phyloP scores from a whole-genome alignment of 768 basidiomycete genomes.

The Boletus reticulatus region DNA sequence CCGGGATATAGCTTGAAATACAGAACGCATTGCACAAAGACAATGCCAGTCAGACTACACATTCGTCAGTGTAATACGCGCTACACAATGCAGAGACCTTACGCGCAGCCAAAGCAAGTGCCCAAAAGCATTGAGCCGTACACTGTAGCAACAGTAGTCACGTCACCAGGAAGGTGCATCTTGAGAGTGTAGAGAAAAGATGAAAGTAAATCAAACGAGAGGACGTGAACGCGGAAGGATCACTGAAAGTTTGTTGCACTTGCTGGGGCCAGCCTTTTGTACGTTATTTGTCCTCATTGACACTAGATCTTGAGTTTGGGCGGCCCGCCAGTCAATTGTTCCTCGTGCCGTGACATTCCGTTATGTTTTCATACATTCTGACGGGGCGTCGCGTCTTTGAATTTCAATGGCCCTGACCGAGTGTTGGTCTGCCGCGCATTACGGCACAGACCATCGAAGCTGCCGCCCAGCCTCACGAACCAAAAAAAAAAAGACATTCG shows the following conservation, averaged over 20 bases:
- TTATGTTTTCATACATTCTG: conserved; percentile 10
- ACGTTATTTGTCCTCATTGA: conserved; percentile 35
- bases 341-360: conserved; percentile 16
- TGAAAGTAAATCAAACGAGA: conserved; percentile 20
- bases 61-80: conserved; percentile 4
- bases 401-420: conserved; percentile 1
- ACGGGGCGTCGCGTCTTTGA: neutral
- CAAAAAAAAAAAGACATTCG: no score
- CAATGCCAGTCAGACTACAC: conserved; percentile 29
- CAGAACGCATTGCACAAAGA: conserved; percentile 30
- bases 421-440: neutral
- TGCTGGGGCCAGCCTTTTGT: conserved; percentile 22
- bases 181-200: neutral
- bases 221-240: conserved; percentile 29
- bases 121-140: conserved; percentile 33
- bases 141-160: conserved; percentile 28
- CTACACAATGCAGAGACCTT: neutral
- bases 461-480: neutral
- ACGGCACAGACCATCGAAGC: neutral
- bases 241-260: conserved; percentile 13
- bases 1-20: conserved; percentile 33
- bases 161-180: conserved; percentile 28
- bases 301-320: conserved; percentile 18
- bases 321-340: conserved; percentile 11
- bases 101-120: conserved; percentile 31